Percentiles rank a stretch among this genome's conserved stretches.
These are phyloP conservation scores for Hemisphaericaspora lyxosophila DNA, from an alignment of 1,139 yeast species.

Conservation along the genomic window DNA sequence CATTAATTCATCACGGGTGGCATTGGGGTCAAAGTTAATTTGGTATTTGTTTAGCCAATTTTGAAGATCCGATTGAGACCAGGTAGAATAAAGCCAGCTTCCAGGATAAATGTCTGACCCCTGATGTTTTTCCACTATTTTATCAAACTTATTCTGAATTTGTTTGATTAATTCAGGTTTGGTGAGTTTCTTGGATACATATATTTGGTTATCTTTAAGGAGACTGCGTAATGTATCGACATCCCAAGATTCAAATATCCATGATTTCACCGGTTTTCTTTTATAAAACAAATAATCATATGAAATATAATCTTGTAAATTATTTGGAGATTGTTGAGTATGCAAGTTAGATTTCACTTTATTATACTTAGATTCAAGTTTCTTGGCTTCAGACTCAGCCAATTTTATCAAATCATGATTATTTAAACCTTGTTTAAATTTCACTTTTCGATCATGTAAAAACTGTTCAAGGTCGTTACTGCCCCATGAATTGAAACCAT, in stretches of 20 bases:
- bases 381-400: constrained; percentile 24
- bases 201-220: constrained; percentile 32
- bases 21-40: constrained; percentile 37
- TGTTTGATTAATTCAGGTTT: constrained; percentile 35
- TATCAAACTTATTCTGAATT: constrained; percentile 39
- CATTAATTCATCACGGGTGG: constrained; percentile 43
- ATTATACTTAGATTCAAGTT: constrained; percentile 2
- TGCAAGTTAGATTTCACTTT: constrained; percentile 9
- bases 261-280: constrained; percentile 14
- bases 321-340: constrained; percentile 10
- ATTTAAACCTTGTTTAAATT: constrained; percentile 20
- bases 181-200: constrained; percentile 21
- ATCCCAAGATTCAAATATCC: constrained; percentile 57
- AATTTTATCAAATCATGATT: constrained; percentile 32
- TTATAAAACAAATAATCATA: constrained; percentile 12
- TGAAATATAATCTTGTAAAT: constrained; percentile 19
- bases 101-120: constrained; percentile 52
- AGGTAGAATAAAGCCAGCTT: constrained; percentile 46
- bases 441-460: constrained; percentile 22
- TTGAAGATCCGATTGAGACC: constrained; percentile 45
- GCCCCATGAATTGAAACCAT: constrained; percentile 21
- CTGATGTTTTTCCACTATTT: constrained; percentile 31
- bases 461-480: constrained; percentile 31
- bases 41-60: constrained; percentile 49
- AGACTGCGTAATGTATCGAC: constrained; percentile 31